Evolutionary conservation across 192 early-diverging fungal species (phyloP).

Genomic region (Dissophora globulifera): DNA sequence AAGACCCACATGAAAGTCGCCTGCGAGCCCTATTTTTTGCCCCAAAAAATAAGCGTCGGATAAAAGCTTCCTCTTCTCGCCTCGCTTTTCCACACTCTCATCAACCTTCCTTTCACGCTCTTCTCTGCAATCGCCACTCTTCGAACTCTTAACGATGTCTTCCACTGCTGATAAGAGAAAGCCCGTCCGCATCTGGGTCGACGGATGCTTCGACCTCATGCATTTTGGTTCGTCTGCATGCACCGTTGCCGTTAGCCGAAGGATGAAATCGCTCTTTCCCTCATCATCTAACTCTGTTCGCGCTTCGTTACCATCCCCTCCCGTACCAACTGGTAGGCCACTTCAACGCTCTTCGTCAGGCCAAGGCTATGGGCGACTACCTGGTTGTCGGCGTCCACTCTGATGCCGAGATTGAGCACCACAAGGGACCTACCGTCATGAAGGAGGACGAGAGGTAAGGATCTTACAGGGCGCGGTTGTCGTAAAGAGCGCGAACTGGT

Average conservation of each 20-base stretch:
- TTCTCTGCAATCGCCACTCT: not conserved
- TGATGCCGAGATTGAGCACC: constrained; percentile 88
- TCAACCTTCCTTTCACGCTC: constrained; percentile 3
- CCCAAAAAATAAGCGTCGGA: too few species aligned
- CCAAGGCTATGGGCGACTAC: constrained; percentile 94
- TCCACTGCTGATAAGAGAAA: constrained; percentile 40
- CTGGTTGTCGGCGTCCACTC: constrained; percentile 97
- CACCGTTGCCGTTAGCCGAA: not conserved
- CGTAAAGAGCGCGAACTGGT: too few species aligned
- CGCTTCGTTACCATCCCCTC: not conserved
- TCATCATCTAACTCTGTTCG: constrained; percentile 44
- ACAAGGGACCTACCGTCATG: constrained; percentile 99
- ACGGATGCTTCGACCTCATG: constrained; percentile 98
- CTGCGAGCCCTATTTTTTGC: too few species aligned
- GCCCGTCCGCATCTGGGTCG: constrained; percentile 77
- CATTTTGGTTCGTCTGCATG: constrained; percentile 74
- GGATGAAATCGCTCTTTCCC: not conserved
- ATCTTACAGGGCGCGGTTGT: too few species aligned
- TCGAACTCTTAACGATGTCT: constrained; percentile 23
- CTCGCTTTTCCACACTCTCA: constrained; percentile 6
- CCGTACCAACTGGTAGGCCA: too few species aligned
- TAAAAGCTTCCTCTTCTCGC: too few species aligned
- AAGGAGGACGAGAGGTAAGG: constrained; percentile 89
- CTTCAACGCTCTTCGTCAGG: constrained; percentile 97
- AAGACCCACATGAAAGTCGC: too few species aligned